phyloP scores from a whole-genome alignment of 148 eudicot species.

The Rhododendron molle region DNA sequence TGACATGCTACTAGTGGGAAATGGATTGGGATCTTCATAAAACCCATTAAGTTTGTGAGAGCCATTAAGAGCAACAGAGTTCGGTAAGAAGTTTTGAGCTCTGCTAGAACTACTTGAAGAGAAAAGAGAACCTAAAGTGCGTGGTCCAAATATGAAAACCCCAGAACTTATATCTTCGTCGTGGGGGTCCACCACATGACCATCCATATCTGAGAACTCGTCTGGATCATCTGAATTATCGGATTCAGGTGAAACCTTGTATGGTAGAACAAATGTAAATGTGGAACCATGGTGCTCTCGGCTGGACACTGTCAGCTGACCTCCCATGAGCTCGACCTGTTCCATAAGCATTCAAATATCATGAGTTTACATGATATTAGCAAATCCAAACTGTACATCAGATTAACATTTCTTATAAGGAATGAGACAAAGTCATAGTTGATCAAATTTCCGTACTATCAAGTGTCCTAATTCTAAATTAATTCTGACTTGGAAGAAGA shows the following conservation, averaged over 20 bases:
- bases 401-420: not conserved
- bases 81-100: conserved; percentile 31
- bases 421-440: not conserved
- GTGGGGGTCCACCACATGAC: conserved; percentile 31
- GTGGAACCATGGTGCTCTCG: conserved; percentile 67
- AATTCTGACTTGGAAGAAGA: not conserved
- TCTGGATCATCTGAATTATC: conserved; percentile 70
- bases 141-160: conserved; percentile 62
- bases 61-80: conserved; percentile 18
- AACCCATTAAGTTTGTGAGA: conserved; percentile 29
- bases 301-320: conserved; percentile 76
- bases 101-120: conserved; percentile 38
- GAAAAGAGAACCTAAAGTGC: conserved; percentile 46
- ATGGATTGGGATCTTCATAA: conserved; percentile 21
- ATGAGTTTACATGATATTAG: not conserved
- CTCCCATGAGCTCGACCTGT: conserved; percentile 97
- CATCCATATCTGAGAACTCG: conserved; percentile 48
- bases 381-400: not conserved
- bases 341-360: conserved; percentile 3
- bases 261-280: conserved; percentile 78
- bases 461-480: not conserved
- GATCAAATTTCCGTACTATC: not conserved
- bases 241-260: conserved; percentile 47
- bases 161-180: conserved; percentile 52
- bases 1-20: conserved; percentile 20